Evolutionary conservation across 495 filamentous ascomycete genomes (phyloP), one percentile per base, ranked within the genome.

Genomic region (Aspergillus cristatus): DNA sequence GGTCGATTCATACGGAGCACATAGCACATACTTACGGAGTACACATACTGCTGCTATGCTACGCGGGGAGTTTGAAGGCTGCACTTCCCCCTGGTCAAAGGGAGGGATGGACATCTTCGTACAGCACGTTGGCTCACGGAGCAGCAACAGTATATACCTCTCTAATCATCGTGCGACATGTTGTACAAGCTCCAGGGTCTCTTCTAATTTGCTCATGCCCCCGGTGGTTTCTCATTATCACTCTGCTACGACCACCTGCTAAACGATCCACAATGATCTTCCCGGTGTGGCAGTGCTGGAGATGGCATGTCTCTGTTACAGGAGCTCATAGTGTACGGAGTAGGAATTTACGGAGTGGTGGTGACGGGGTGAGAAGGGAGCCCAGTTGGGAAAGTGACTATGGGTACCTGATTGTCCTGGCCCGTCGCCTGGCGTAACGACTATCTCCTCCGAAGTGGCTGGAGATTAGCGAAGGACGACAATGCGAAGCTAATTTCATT

Each of bases 401-500:
- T 28, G n/a, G 14, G 8, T 24, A 24, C 20, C 4, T 24, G 20
- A 24, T 24, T 24, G 8, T 24, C 20, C 20, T 24, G 20, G 8
- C 8, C 20, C 20, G 20, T 24, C 4, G 20, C 4, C 20, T 24
- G 20, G 20, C 20, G 20, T 24, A 24, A 24, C 20, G 20, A 24
- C 20, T 8, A 24, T 24, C 20, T 24, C 20, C 4, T 8, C 8
- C 4, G 20, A 30, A 30, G n/a, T 30, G 28, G 28, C 28, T 30
- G 3, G 11, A 38, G 40, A 43, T 40, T 42, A 37, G 29, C 18
- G 41, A 36, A 37, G 34, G 39, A 39, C 44, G 45, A 47, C 46
- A 46, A 44, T 42, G 44, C 34, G 45, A 54, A 48, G 47, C 40
- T 50, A 50, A 50, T 47, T 45, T 53, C 46, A 4, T 24, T 24